A percentile compares a stretch with the other conserved stretches of the same genome.
Conservation (phyloP, 2,329 filamentous ascomycete genomes). For the Leptographium lundbergii region DNA sequence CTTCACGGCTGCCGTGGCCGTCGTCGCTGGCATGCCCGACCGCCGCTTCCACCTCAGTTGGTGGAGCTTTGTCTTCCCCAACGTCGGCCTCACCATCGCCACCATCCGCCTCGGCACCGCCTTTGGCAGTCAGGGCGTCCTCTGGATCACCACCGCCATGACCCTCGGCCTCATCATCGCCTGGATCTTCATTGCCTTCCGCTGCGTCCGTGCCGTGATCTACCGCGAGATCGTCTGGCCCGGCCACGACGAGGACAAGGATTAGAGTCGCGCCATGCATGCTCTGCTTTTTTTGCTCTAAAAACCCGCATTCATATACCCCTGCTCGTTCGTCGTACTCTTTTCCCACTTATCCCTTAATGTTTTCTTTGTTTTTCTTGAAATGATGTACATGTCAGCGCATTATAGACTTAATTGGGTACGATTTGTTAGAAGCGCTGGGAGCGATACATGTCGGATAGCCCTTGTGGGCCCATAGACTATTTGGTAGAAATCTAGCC, state of each 20-base stretch:
- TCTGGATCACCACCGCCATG: constrained; percentile 41
- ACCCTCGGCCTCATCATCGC: constrained; percentile 39
- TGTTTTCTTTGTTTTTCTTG: background rate
- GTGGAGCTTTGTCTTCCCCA: constrained; percentile 57
- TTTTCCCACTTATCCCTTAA: background rate
- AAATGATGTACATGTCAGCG: background rate
- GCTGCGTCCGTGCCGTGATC: constrained; percentile 36
- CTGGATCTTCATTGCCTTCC: constrained; percentile 39
- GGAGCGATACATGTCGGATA: background rate
- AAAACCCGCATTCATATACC: background rate
- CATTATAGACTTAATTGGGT: background rate
- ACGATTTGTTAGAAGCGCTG: background rate
- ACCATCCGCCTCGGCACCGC: constrained; percentile 43
- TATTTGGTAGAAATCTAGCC: background rate
- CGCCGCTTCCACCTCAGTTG: constrained; percentile 32
- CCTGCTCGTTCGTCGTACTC: background rate
- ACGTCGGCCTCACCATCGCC: constrained; percentile 48
- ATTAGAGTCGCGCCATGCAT: background rate
- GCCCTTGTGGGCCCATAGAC: background rate
- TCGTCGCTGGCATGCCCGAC: constrained; percentile 22
- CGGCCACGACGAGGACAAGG: constrained; percentile 23
- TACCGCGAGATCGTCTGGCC: constrained; percentile 42
- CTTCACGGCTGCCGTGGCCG: constrained; percentile 31
- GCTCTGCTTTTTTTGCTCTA: background rate
- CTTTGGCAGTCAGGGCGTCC: constrained; percentile 37